Evolutionary conservation across 345 rosid species (phyloP), one percentile per base, ranked within the genome.

Genomic region (Citrus australasica): DNA sequence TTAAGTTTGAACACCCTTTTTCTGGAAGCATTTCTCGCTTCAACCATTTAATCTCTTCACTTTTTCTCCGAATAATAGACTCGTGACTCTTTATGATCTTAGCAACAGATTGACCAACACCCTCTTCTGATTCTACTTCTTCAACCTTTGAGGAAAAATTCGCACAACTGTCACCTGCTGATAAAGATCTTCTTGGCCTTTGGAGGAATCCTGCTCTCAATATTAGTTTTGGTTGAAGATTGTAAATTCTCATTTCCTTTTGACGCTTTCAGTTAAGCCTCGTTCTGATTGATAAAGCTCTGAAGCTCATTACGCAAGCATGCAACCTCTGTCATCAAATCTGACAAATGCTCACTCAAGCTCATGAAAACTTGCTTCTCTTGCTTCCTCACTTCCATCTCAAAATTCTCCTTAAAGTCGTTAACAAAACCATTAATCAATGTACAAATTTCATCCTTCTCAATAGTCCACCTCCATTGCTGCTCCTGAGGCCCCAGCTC

Each of bases 31-130:
- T 60, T 72, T 87, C 85, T 56, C 67, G 65, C 58, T 79, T 77
- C 28, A 63, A 35, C 79, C 63, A 60, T 51, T 71, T 70, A 21
- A 82, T 71, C 83, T 87, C 92, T 82, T 86, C 82, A 5, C 80
- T 78, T 65, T 87, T 90, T 83, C 71, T 86, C 40, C 86, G 83
- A 69, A 90, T 93, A 71, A 87, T 82, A 5, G 86, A 86, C 84
- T 90, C 94, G 55, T 90, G 94, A 79, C 80, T 89, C 86, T 90
- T 86, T 75, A 90, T 87, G 85, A 91, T 48, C 87, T 87, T 87
- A 2, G 93, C 85, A 72, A 90, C 93, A 69, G 16, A 61, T 55
- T 81, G 74, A 4, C 79, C 79, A 2, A 67, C 78, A 69, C 81
- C 85, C 64, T 85, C 76, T 56, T 79, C 89, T 28, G 58, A 27